Percentiles rank a stretch among this genome's conserved stretches.
These are phyloP conservation scores for Apiospora aurea DNA, from an alignment of 2,329 filamentous ascomycete species.

Conservation along the genomic window DNA sequence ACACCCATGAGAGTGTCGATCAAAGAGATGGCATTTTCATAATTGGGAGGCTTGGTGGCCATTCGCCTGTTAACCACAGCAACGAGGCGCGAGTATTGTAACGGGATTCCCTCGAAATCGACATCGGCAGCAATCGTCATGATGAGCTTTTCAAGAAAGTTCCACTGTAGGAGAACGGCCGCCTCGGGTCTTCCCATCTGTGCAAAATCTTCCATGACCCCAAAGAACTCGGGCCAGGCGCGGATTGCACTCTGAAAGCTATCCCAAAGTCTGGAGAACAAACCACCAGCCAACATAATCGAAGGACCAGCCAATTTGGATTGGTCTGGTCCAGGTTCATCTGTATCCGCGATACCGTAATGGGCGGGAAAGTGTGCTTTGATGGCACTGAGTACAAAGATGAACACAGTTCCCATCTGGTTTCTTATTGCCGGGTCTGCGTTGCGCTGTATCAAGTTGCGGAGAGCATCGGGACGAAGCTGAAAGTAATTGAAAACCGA, in stretches of 20 bases:
- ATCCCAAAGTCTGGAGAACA: slow-evolving; percentile 66
- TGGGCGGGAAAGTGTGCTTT: slow-evolving; percentile 53
- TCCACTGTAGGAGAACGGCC: slow-evolving; percentile 63
- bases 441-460: slow-evolving; percentile 70
- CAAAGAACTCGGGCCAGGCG: slow-evolving; percentile 81
- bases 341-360: slow-evolving; percentile 49
- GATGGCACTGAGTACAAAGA: slow-evolving; percentile 60
- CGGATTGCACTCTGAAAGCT: slow-evolving; percentile 67
- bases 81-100: slow-evolving; percentile 64
- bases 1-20: slow-evolving; percentile 53
- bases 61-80: slow-evolving; percentile 57
- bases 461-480: slow-evolving; percentile 62
- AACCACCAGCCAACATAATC: slow-evolving; percentile 45
- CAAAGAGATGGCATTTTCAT: slow-evolving; percentile 59
- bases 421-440: slow-evolving; percentile 63
- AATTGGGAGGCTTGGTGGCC: slow-evolving; percentile 59
- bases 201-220: slow-evolving; percentile 71
- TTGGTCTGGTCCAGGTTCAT: slow-evolving; percentile 40
- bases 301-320: slow-evolving; percentile 38
- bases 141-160: slow-evolving; percentile 66
- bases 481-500: slow-evolving; percentile 69
- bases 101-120: slow-evolving; percentile 52
- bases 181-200: slow-evolving; percentile 66
- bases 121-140: slow-evolving; percentile 68
- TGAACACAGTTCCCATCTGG: slow-evolving; percentile 58